Conservation (phyloP, 371 early-diverging fungal species). For the Mortierella polycephala region DNA sequence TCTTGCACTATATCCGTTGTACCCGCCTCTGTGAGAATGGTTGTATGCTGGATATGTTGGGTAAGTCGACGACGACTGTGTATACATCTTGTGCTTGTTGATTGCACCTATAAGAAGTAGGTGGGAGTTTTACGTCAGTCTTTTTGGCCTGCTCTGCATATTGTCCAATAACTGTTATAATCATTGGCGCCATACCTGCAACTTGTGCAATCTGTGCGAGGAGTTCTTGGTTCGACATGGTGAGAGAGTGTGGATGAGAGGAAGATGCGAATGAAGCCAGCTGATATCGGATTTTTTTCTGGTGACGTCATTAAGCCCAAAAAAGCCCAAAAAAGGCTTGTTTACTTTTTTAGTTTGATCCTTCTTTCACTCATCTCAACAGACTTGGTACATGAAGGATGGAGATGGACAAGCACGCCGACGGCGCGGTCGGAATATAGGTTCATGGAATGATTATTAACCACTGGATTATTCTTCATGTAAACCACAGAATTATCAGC, state of each 20-base stretch:
- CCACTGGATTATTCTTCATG: background rate
- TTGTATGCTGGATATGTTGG: background rate
- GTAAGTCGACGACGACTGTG: slow-evolving; percentile 1
- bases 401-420: background rate
- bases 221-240: slow-evolving; percentile 51
- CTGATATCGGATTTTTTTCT: no score
- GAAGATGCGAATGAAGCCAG: background rate
- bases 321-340: background rate
- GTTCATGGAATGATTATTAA: background rate
- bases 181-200: slow-evolving; percentile 23
- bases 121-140: background rate
- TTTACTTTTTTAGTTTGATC: slow-evolving; percentile 4
- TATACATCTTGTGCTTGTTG: slow-evolving; percentile 43
- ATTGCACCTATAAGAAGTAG: slow-evolving; percentile 29
- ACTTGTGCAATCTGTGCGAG: slow-evolving; percentile 52
- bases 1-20: slow-evolving; percentile 14
- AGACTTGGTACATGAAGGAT: slow-evolving; percentile 1
- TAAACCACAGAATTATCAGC: slow-evolving; percentile 20
- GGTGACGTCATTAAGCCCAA: background rate
- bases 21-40: slow-evolving; percentile 14
- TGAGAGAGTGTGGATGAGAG: background rate
- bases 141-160: background rate
- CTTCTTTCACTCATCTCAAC: background rate
- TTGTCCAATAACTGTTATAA: no score
- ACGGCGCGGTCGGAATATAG: background rate